Base-by-base conservation (phyloP, 2,329 filamentous ascomycete species). In the Magnaporthiopsis poae region DNA sequence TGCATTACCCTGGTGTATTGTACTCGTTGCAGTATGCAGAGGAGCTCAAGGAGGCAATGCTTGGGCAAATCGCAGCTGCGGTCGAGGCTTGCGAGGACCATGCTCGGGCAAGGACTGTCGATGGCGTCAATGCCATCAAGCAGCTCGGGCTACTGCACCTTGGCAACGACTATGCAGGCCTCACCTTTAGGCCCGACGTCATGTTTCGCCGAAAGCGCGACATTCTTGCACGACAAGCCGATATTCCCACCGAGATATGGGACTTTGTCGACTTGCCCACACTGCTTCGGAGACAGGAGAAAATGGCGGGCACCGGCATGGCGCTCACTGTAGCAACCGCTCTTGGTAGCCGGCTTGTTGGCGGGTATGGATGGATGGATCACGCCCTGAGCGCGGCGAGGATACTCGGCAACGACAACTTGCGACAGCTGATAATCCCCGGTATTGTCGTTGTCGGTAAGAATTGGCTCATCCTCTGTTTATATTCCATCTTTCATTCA, bases 201-300 rank as follows among this genome's bases (percentile, higher is more conserved):
- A 98, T 99, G 95, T 99, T 98, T 82, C 88, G 87, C 68, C 88
- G 91, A 69, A 90, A 90, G 73, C 86, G 88, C 68, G 91, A 99
- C 75, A 86, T 87, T 1, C 80, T 96, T 60, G 92, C 91, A 7
- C 87, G 92, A 69, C 89, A 96, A 74, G 88, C 98, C 21, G 88
- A 97, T 68, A 88, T 96, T 27, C 87, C 95, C 66, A 90, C 95
- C 4, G 93, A 99, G 74, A 72, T 96, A 0, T 90, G 84, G 84
- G 95, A 99, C 79, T 98, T 99, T 81, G 91, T 99, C 72, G 95
- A 99, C 76, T 83, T 92, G 76, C 84, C 87, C 25, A 90, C 87
- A 13, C 79, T 98, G 7, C 84, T 96, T 80, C 92, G 97, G 73
- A 85, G 88, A 66, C 94, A 98, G 75, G 95, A 99, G 78, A 99